These are phyloP conservation scores for Umbilicus rupestris DNA, from an alignment of 164 flowering plant species.

Conservation along the genomic window DNA sequence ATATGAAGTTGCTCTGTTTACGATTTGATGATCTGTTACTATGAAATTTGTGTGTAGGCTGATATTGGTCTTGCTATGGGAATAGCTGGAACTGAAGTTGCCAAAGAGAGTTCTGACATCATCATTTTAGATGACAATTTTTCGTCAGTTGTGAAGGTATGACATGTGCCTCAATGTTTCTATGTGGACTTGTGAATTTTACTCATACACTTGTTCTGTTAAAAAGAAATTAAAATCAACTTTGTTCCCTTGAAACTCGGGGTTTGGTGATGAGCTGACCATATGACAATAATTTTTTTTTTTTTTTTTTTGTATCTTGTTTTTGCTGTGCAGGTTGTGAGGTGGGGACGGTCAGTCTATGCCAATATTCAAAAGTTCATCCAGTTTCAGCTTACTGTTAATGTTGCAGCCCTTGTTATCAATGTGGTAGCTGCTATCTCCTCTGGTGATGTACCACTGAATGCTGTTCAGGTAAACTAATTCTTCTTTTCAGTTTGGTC, in stretches of 20 bases:
- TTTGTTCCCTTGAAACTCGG: neutral
- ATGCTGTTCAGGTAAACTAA: constrained; percentile 72
- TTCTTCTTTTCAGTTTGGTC: neutral
- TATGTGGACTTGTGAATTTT: neutral
- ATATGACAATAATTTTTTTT: too few relatives aligned
- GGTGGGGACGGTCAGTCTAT: constrained; percentile 55
- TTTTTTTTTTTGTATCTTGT: neutral
- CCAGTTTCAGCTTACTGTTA: constrained; percentile 50
- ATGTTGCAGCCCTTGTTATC: constrained; percentile 47
- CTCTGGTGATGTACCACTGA: constrained; percentile 64
- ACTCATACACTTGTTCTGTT: too few relatives aligned
- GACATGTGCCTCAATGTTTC: constrained; percentile 6
- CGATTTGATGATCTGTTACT: neutral
- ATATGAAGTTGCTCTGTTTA: neutral
- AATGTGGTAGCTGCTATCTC: constrained; percentile 56
- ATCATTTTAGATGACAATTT: constrained; percentile 97
- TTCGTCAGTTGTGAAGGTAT: constrained; percentile 88
- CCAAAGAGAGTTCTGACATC: constrained; percentile 94
- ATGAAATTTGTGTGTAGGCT: constrained; percentile 38
- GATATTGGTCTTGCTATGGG: constrained; percentile 99
- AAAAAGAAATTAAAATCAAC: too few relatives aligned
- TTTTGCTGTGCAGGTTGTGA: constrained; percentile 43
- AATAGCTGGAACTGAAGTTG: constrained; percentile 92
- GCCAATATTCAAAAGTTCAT: constrained; percentile 51
- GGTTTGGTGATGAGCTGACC: neutral